phyloP scores from a whole-genome alignment of 208 protist species.

The Naegleria gruberi region DNA sequence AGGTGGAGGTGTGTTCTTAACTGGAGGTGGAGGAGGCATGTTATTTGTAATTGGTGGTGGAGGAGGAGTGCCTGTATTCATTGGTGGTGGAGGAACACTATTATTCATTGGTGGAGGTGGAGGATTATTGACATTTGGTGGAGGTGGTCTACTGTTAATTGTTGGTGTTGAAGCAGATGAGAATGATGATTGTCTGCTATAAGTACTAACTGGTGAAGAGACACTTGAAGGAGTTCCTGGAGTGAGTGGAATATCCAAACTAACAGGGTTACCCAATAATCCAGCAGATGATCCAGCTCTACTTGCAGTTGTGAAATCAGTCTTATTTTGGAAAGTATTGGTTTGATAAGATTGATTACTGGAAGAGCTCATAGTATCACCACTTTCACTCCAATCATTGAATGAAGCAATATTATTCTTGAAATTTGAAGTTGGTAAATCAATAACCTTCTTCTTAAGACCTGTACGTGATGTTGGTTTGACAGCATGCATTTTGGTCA shows the following conservation, averaged over 20 bases:
- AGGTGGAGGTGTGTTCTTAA: neutral
- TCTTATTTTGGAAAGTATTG: neutral
- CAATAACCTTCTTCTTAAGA: neutral
- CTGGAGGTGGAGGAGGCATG: neutral
- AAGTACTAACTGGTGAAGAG: neutral
- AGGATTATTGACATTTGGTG: neutral
- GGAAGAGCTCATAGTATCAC: neutral
- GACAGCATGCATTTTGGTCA: neutral
- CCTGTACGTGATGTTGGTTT: neutral
- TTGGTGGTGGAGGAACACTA: neutral
- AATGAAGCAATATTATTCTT: neutral
- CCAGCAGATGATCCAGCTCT: neutral
- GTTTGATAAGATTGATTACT: neutral
- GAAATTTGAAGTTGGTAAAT: neutral
- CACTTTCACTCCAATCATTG: neutral
- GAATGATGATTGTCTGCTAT: neutral
- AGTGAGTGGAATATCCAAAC: neutral
- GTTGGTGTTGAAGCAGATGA: neutral
- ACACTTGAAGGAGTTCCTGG: neutral
- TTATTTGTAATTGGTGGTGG: neutral
- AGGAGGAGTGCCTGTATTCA: neutral
- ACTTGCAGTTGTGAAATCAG: neutral
- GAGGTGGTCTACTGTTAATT: neutral
- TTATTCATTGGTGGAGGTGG: neutral
- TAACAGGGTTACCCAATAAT: neutral